Evolutionary conservation across 768 basidiomycete genomes (phyloP), one percentile per base, ranked within the genome.

Genomic region (Pisolithus marmoratus): DNA sequence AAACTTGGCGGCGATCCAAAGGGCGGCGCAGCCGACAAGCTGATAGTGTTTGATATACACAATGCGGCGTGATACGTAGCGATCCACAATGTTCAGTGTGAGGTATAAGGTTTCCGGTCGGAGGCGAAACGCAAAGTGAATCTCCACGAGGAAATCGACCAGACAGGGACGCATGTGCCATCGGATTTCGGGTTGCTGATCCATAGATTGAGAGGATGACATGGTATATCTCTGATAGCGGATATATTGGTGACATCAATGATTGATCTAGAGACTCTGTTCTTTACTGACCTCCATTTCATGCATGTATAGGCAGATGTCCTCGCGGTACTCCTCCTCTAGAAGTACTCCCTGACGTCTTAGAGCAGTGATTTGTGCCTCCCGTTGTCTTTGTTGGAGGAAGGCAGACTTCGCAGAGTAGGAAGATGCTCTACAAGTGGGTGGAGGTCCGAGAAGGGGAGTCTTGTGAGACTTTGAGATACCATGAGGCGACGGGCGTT

Each of bases 141-240:
- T 90, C 71, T 99, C 96, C 65, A 99, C 90, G 65, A 99, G 83
- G 72, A 99, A 99, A 70, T 99, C 96, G 66, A 98, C 92, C 42
- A 99, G 84, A 74, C 90, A 95, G 31, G 92, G 92, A 36, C 96
- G 91, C 96, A 99, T 99, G 71, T 94, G 91, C 96, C 96, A 98
- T 62, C 87, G 80, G 64, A 99, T 93, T 71, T 99, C 96, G 31
- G 96, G 95, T 66, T 99, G 96, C 73, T 94, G 92, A 68, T 99
- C 96, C 91, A 99, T 99, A 47, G 93, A 92, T 57, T 93, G 81
- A 36, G 86, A 83, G n/a, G 87, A 93, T 26, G 89, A 89, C 81
- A 90, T 87, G 36, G 95, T 98, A 61, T 69, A 82, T 52, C 78
- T 80, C 94, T 94, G 27, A 53, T 52, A 31, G 22, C 34, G n/a